A percentile compares a stretch with the other conserved stretches of the same genome.
Conservation (phyloP, 345 rosid genomes). For the Xanthoceras sorbifolium region DNA sequence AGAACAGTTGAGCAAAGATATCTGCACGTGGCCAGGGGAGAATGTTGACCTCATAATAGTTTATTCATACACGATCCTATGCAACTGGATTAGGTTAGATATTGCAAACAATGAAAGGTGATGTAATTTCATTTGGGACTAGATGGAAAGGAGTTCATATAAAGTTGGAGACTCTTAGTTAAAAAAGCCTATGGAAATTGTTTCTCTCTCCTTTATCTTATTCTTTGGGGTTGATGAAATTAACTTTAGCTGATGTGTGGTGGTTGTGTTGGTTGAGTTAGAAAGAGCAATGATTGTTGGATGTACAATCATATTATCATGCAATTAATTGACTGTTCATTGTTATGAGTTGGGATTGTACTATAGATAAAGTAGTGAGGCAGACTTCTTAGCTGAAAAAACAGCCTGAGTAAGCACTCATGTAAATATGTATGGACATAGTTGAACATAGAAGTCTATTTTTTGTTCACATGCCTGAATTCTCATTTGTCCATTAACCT, state of each 20-base stretch:
- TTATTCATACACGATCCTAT: no score
- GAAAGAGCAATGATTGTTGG: neutral
- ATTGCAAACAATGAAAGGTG: no score
- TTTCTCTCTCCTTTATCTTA: no score
- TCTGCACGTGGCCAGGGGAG: no score
- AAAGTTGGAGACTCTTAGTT: no score
- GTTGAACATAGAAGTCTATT: neutral
- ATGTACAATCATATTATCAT: neutral
- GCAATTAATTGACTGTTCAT: neutral
- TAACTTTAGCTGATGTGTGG: neutral
- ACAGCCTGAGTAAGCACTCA: neutral
- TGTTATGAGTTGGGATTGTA: neutral
- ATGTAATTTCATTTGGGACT: no score
- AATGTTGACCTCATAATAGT: no score
- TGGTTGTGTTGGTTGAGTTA: neutral
- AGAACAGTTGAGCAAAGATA: no score
- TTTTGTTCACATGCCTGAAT: neutral
- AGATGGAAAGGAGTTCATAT: no score
- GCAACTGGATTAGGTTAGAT: no score
- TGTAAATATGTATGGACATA: neutral
- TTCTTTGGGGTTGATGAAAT: neutral
- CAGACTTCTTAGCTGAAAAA: neutral
- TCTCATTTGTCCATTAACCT: constrained; percentile 1
- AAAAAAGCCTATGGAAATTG: no score
- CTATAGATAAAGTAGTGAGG: neutral